Evolutionary conservation across 116 monocot genomes (phyloP).

Genomic region (Dioscorea cayenensis): DNA sequence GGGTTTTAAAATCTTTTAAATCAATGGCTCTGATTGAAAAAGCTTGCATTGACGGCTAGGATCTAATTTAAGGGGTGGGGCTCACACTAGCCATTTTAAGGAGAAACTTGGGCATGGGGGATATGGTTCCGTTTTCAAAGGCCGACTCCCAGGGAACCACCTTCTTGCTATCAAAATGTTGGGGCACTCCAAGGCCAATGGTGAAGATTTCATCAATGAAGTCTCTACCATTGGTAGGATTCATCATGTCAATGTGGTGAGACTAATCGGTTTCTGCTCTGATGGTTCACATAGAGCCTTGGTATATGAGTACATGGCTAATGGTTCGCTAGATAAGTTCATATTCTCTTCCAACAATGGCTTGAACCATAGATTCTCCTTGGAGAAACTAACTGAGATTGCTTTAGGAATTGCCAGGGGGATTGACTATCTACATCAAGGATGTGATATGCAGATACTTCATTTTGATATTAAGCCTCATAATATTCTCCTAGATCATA

Average conservation of each 20-base stretch:
- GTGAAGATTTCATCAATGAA: conserved; percentile 41
- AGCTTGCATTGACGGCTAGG: no score
- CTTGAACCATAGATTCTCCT: neutral
- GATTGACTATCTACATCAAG: neutral
- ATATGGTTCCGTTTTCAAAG: conserved; percentile 39
- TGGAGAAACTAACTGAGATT: conserved; percentile 20
- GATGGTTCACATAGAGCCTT: conserved; percentile 30
- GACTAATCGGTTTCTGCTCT: conserved; percentile 31
- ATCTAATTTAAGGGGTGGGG: no score
- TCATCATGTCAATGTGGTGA: conserved; percentile 37
- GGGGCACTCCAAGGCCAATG: conserved; percentile 14
- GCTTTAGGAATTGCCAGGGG: neutral
- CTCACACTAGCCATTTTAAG: conserved; percentile 23
- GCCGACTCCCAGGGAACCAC: conserved; percentile 13
- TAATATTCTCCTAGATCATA: conserved; percentile 17
- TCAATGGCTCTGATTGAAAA: no score
- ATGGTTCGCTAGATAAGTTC: conserved; percentile 37
- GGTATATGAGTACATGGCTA: conserved; percentile 34
- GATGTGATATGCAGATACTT: neutral
- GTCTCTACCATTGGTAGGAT: conserved; percentile 43
- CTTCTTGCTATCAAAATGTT: conserved; percentile 32
- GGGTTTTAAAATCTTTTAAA: no score
- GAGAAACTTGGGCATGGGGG: conserved; percentile 39
- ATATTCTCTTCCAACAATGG: conserved; percentile 15
- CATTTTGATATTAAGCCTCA: neutral